phyloP scores from a whole-genome alignment of 2,329 filamentous ascomycete species.

The Bipolaris bicolor region DNA sequence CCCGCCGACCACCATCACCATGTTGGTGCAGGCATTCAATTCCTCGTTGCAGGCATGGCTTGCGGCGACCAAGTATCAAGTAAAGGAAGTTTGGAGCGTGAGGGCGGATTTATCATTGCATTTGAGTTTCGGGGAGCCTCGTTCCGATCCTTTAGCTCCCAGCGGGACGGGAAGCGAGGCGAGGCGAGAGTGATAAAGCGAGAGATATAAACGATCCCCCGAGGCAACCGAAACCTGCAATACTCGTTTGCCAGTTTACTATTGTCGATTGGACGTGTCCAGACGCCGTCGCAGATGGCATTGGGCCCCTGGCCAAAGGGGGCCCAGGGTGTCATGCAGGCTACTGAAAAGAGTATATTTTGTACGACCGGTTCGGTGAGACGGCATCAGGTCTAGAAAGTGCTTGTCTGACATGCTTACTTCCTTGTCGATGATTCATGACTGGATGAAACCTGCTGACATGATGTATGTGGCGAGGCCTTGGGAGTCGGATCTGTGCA shows the following conservation, averaged over 20 bases:
- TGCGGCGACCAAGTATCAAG: conserved; percentile 6
- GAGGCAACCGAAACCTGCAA: conserved; percentile 9
- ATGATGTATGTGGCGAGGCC: neutral
- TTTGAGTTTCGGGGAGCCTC: conserved; percentile 11
- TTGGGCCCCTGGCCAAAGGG: conserved; percentile 14
- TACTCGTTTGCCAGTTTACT: conserved; percentile 16
- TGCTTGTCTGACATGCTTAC: conserved; percentile 5
- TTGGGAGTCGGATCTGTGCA: conserved; percentile 21
- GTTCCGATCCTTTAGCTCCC: conserved; percentile 26
- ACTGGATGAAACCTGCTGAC: conserved; percentile 24
- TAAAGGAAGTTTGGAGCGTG: neutral
- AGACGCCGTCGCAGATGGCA: conserved; percentile 14
- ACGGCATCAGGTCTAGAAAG: conserved; percentile 7
- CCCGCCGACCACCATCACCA: neutral
- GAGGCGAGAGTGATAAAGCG: conserved; percentile 24
- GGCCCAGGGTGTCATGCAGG: conserved; percentile 28
- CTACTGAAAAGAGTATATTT: conserved; percentile 22
- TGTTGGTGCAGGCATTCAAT: neutral
- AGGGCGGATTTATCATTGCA: conserved; percentile 6
- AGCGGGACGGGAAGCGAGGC: conserved; percentile 27
- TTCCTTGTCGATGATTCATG: conserved; percentile 23
- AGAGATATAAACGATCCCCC: conserved; percentile 8
- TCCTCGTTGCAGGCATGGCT: neutral
- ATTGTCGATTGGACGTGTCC: conserved; percentile 7
- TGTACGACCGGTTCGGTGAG: conserved; percentile 11